Evolutionary conservation across 148 eudicot genomes (phyloP).

Genomic region (Selenicereus undatus): DNA sequence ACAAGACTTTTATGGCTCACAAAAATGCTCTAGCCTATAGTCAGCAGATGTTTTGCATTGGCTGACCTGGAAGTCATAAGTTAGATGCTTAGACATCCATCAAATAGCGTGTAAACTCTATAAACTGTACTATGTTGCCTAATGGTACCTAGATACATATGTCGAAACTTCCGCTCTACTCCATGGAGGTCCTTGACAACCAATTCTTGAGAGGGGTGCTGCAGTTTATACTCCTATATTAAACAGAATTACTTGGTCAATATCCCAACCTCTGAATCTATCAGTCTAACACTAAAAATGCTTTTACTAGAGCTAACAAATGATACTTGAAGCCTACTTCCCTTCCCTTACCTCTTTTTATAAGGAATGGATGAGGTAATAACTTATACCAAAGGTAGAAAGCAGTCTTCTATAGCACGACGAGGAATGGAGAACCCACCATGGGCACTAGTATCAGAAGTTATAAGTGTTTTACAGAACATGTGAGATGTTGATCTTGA

Average conservation of each 20-base stretch:
- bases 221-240: conserved; percentile 69
- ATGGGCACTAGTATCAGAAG: conserved; percentile 91
- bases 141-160: conserved; percentile 75
- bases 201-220: conserved; percentile 93
- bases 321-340: background rate
- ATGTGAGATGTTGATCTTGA: conserved; percentile 75
- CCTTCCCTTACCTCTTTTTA: background rate
- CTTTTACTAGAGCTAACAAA: background rate
- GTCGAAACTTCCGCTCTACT: conserved; percentile 89
- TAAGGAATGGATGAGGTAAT: background rate
- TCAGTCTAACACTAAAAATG: no score
- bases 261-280: no score
- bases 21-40: conserved; percentile 91
- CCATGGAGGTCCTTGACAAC: conserved; percentile 89
- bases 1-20: conserved; percentile 84
- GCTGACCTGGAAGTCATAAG: conserved; percentile 60
- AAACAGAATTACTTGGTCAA: background rate
- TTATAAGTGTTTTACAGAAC: conserved; percentile 92
- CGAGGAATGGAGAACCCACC: conserved; percentile 98
- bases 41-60: conserved; percentile 88
- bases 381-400: conserved; percentile 66
- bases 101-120: background rate
- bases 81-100: background rate
- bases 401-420: conserved; percentile 94
- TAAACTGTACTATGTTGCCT: background rate